Base-by-base conservation (phyloP, 257 asterid species). In the Solanum paucissectum region DNA sequence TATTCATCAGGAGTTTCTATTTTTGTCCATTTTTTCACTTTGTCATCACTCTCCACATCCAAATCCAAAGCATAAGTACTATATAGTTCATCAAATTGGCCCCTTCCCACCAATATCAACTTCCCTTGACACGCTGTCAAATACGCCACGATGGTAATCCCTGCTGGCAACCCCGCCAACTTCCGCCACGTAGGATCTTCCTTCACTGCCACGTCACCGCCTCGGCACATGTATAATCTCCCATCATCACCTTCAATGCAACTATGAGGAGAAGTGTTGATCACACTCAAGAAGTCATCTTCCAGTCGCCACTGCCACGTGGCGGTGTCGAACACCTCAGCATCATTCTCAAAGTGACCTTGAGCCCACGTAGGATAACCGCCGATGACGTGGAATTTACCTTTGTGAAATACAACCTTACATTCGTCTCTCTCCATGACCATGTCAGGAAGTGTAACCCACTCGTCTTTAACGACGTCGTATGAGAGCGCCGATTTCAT, bases 391-490 rank as follows among this genome's bases (percentile, higher is more conserved):
- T 87, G 87, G 87, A 87, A 90, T 46, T 83, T 81, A 29, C 90
- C 89, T 40, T 52, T 55, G 40, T 79, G 74, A 83, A 79, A 90
- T 12, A 86, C 25, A 21, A 86, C 84, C 79, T 46, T 49, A 46
- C 90, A 90, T 34, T 90, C 91, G 55, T 87, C 88, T 3, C 89
- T 86, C 64, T 60, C 76, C 60, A 12, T 81, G 29, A 69, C 66
- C 91, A 87, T 90, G 42, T 89, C 90, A 10, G 90, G 87, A 25
- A 90, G 13, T 4, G n/a, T 2, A 34, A 36, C 5, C 91, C 91
- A 90, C 33, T 33, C 81, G 36, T 90, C 86, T 49, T 36, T 85
- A 11, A 40, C 87, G 74, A 82, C 60, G 44, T 87, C 90, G 49
- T 90, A 90, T 2, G 42, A 16, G 83, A 87, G 33, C 0, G 64